phyloP scores from a whole-genome alignment of 768 basidiomycete genomes.

The Boletus bicolor region DNA sequence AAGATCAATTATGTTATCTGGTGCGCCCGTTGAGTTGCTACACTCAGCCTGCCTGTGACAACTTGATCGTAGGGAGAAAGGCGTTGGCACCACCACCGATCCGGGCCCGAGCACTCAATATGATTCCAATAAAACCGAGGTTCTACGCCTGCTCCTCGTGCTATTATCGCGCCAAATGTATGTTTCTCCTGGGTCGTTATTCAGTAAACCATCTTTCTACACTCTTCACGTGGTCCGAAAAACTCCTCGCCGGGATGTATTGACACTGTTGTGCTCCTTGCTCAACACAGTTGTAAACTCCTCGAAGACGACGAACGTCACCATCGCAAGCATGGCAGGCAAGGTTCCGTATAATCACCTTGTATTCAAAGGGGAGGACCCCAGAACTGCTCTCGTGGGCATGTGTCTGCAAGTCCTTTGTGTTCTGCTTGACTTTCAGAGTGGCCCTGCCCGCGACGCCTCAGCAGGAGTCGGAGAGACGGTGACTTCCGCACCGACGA shows the following conservation, averaged over 20 bases:
- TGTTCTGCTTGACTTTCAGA: slow-evolving; percentile 76
- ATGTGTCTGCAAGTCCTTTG: slow-evolving; percentile 77
- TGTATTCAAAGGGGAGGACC: slow-evolving; percentile 86
- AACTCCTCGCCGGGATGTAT: slow-evolving; percentile 74
- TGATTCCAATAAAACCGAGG: slow-evolving; percentile 84
- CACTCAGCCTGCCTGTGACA: slow-evolving; percentile 4
- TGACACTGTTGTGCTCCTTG: slow-evolving; percentile 89
- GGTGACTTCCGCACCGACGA: slow-evolving; percentile 47
- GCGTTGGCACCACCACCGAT: slow-evolving; percentile 84
- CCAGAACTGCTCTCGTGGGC: slow-evolving; percentile 66
- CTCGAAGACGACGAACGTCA: slow-evolving; percentile 44
- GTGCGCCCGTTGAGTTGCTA: slow-evolving; percentile 41
- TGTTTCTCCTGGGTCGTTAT: slow-evolving; percentile 62
- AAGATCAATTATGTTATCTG: slow-evolving; percentile 88
- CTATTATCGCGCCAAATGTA: slow-evolving; percentile 92
- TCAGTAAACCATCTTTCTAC: slow-evolving; percentile 72
- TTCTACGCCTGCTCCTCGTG: slow-evolving; percentile 83
- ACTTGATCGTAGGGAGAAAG: slow-evolving; percentile 72
- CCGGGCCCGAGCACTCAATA: slow-evolving; percentile 58
- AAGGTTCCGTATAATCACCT: slow-evolving; percentile 88
- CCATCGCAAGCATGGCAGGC: slow-evolving; percentile 68
- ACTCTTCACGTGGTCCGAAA: slow-evolving; percentile 76
- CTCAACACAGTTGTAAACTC: slow-evolving; percentile 88
- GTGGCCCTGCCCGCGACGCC: slow-evolving; percentile 64
- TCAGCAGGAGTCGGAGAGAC: slow-evolving; percentile 41